A percentile compares a stretch with the other conserved stretches of the same genome.
Conservation (phyloP, 345 rosid species). For the Sonneratia alba region DNA sequence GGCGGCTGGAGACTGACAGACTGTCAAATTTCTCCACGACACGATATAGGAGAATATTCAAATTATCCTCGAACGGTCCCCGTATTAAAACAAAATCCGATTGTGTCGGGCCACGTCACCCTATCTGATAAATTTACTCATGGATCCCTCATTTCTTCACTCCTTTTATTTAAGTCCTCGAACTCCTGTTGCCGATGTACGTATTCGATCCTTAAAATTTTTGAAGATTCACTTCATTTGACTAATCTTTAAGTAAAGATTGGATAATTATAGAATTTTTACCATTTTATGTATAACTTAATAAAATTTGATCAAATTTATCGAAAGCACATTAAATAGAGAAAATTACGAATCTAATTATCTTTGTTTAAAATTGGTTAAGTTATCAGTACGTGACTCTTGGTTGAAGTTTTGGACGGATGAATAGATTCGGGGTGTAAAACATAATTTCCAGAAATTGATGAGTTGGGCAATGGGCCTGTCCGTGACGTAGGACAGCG, state of each 20-base stretch:
- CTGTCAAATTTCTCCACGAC: neutral
- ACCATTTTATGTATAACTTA: too few species aligned
- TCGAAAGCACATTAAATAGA: too few species aligned
- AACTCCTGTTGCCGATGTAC: too few species aligned
- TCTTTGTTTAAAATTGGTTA: too few species aligned
- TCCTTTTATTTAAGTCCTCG: too few species aligned
- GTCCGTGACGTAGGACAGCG: neutral
- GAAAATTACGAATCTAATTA: too few species aligned
- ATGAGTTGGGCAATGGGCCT: neutral
- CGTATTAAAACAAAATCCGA: neutral
- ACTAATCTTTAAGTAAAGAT: too few species aligned
- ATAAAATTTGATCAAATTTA: too few species aligned
- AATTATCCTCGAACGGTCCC: conserved; percentile 19
- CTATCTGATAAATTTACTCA: neutral
- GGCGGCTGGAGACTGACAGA: conserved; percentile 23
- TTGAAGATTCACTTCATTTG: too few species aligned
- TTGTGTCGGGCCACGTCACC: neutral
- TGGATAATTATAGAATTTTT: too few species aligned
- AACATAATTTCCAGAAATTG: neutral
- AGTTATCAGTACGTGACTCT: too few species aligned
- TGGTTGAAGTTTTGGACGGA: neutral
- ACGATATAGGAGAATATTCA: conserved; percentile 2
- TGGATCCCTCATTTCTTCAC: neutral
- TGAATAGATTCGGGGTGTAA: neutral
- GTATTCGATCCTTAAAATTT: too few species aligned